Base-by-base conservation (phyloP, 2,329 filamentous ascomycete genomes). In the Onygenales sp. region DNA sequence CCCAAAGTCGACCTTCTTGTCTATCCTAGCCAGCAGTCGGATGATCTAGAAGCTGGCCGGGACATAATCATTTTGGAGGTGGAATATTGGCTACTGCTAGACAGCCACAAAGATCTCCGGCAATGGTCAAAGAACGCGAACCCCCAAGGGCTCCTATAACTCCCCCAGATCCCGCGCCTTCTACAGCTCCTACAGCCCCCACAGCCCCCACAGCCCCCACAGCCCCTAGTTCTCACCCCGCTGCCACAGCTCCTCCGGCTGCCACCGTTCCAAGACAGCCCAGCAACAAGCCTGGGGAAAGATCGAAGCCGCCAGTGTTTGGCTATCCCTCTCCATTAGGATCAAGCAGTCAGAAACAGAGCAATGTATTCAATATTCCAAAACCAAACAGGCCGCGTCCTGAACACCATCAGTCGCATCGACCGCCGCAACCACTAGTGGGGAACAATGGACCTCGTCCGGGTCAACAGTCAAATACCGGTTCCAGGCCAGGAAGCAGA, bases 291-390 rank as follows among this genome's bases (percentile, higher is more conserved):
- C 4, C 50, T 11, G 42, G 33, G 34, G 37, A 27, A 13, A 37
- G 17, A 36, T 32, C 32, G 5, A 7, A 31, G 10, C n/a, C 34
- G 14, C 71, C 77, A 47, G 74, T 82, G 59, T 84, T 83, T 61
- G 81, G 81, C 48, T 76, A 78, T 60, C 72, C 81, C 2, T 82
- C 79, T 56, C 77, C 80, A 13, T 66, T 83, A 52, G 70, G 78
- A 33, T 64, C 32, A 40, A 27, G 5, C 21, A 45, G 39, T 37
- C 61, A 51, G 57, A 9, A 56, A 33, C 77, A 56, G 59, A 70
- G 21, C 10, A 46, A 52, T 42, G 67, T 76, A 13, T 80, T 80
- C 68, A 79, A 78, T 54, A 71, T 77, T 37, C 75, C 76, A 6
- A 77, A 75, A 58, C 63, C 69, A 14, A 75, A 76, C 47, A 71